Evolutionary conservation across 2,329 filamentous ascomycete genomes (phyloP), one percentile per base, ranked within the genome.

Genomic region (Magnaporthiopsis rhizophila): DNA sequence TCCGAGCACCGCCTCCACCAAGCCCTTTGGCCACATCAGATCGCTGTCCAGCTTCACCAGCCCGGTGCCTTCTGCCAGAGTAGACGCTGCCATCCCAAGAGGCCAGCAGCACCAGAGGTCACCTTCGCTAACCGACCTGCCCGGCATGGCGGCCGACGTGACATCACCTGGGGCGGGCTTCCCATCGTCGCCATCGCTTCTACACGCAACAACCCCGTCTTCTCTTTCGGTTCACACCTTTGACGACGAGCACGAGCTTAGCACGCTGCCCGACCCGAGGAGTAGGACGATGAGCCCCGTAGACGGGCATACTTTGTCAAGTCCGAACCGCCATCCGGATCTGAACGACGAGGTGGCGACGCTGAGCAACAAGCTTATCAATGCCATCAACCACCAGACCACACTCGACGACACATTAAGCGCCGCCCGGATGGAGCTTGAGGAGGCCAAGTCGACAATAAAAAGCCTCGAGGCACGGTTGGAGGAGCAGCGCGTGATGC

Each of bases 341-440:
- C 77, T 87, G 28, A 82, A 82, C 68, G 80, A 84, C 65, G 95
- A 98, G 76, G 91, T 99, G 34, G 91, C 94, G 9, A 87, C 91
- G 8, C 81, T 99, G 38, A 98, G 92, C 77, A 94, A 92, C 61
- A 99, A 99, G 76, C 86, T 99, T 67, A 94, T 99, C 70, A 94
- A 95, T 72, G 94, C 95, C 59, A 97, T 99, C 77, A 99, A 99
- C 74, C 90, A 96, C 75, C 93, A 97, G 76, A 97, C 93, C 9
- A 88, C 85, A 28, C 83, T 99, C 59, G 95, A 98, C 75, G 95
- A 99, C 75, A 90, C 87, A 13, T 81, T 99, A 24, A 89, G 91
- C 62, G 87, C 87, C 62, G 90, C 92, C 21, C 86, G 92, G 53
- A 89, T 93, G 73, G 92, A 98, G 72, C 80, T 98, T 60, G 91